Conservation (phyloP, 1,284 basidiomycete species). For the Moesziomyces antarcticus region DNA sequence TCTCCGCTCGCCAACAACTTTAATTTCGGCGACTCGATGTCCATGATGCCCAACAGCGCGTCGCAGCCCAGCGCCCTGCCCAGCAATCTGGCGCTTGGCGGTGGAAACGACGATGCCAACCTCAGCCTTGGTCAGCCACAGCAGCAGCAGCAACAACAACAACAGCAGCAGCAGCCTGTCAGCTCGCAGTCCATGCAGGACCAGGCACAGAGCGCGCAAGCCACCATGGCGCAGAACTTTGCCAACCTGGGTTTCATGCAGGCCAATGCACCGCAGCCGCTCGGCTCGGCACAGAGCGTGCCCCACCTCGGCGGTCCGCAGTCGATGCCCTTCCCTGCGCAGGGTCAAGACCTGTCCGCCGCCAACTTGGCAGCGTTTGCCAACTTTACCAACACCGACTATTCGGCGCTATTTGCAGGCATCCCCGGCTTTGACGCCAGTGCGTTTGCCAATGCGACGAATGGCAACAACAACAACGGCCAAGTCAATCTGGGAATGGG, state of each 20-base stretch:
- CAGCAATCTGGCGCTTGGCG: conserved; percentile 28
- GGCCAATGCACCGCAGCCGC: conserved; percentile 39
- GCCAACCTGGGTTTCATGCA: conserved; percentile 41
- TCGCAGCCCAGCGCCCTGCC: conserved; percentile 27
- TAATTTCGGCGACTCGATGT: conserved; percentile 35
- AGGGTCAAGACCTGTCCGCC: conserved; percentile 14
- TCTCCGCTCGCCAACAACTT: conserved; percentile 48
- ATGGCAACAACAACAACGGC: conserved; percentile 15
- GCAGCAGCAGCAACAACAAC: too few relatives aligned
- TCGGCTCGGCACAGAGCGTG: conserved; percentile 46
- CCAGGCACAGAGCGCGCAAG: conserved; percentile 45
- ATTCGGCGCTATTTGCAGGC: conserved; percentile 40
- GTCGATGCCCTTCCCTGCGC: conserved; percentile 57
- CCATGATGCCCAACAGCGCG: conserved; percentile 6
- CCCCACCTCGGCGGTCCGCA: conserved; percentile 58
- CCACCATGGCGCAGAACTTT: conserved; percentile 41
- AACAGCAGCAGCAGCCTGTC: conserved; percentile 9
- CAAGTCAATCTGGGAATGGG: conserved; percentile 34
- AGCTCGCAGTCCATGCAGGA: conserved; percentile 39
- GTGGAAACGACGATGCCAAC: conserved; percentile 10
- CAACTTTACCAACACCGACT: conserved; percentile 32
- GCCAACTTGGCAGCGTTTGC: conserved; percentile 32
- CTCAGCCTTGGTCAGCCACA: conserved; percentile 16
- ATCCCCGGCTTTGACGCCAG: conserved; percentile 40
- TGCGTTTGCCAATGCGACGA: conserved; percentile 19